phyloP scores from a whole-genome alignment of 2,329 filamentous ascomycete genomes.

The Endoconidiophora polonica region DNA sequence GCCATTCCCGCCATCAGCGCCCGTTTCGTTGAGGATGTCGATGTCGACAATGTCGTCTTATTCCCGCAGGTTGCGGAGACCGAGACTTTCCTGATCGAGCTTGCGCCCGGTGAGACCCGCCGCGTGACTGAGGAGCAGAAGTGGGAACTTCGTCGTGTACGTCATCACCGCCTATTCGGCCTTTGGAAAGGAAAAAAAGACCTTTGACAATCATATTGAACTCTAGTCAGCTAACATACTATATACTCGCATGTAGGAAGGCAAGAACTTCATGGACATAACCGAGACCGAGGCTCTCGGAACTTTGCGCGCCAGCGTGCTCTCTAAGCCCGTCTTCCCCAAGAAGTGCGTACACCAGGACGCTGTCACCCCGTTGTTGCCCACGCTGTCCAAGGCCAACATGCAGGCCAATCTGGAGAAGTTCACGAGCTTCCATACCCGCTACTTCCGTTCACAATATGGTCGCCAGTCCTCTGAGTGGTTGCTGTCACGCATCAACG shows the following conservation, averaged over 20 bases:
- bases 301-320: constrained; percentile 18
- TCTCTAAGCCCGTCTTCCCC: constrained; percentile 41
- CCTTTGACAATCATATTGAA: neutral
- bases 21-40: constrained; percentile 37
- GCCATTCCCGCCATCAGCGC: constrained; percentile 37
- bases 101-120: constrained; percentile 63
- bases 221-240: neutral
- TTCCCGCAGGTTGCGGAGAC: constrained; percentile 24
- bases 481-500: constrained; percentile 59
- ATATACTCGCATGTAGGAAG: constrained; percentile 36
- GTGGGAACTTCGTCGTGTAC: constrained; percentile 71
- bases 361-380: constrained; percentile 49
- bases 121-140: constrained; percentile 94
- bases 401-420: constrained; percentile 66
- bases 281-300: constrained; percentile 51
- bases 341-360: constrained; percentile 46
- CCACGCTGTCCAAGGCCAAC: constrained; percentile 53
- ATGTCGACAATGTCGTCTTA: constrained; percentile 34
- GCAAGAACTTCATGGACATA: constrained; percentile 86
- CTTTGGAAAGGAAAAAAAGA: neutral
- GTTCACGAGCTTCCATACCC: constrained; percentile 63
- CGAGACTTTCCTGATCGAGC: constrained; percentile 61
- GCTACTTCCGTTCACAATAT: constrained; percentile 64
- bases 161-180: constrained; percentile 17
- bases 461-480: constrained; percentile 77